Evolutionary conservation across 371 early-diverging fungal genomes (phyloP).

Genomic region (Apophysomyces trapeziformis): DNA sequence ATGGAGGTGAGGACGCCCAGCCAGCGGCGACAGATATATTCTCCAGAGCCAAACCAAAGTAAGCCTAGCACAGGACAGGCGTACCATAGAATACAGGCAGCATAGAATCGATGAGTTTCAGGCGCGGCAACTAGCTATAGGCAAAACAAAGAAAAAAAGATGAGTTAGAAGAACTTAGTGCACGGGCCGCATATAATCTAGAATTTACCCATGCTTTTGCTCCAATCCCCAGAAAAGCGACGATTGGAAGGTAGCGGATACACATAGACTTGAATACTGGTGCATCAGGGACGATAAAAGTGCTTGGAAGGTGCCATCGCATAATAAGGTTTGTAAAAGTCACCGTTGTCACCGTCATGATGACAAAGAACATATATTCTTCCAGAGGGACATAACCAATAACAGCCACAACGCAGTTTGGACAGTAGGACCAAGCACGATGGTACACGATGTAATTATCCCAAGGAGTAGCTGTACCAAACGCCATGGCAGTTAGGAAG

Average conservation of each 20-base stretch:
- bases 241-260: slow-evolving; percentile 42
- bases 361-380: slow-evolving; percentile 67
- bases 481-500: slow-evolving; percentile 48
- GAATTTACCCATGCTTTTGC: slow-evolving; percentile 49
- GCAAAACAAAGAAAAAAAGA: neutral
- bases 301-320: slow-evolving; percentile 48
- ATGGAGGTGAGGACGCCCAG: slow-evolving; percentile 35
- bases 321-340: slow-evolving; percentile 47
- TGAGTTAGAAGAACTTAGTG: neutral
- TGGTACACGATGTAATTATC: slow-evolving; percentile 65
- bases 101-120: slow-evolving; percentile 54
- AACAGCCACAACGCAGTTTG: slow-evolving; percentile 52
- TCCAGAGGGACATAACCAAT: slow-evolving; percentile 69
- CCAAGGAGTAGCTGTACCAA: slow-evolving; percentile 65
- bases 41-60: slow-evolving; percentile 60
- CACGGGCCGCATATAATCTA: neutral
- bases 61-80: slow-evolving; percentile 58
- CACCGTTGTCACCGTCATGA: slow-evolving; percentile 60
- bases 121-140: slow-evolving; percentile 39
- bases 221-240: slow-evolving; percentile 30
- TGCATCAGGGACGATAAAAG: slow-evolving; percentile 35
- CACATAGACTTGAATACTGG: slow-evolving; percentile 28
- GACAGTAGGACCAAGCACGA: slow-evolving; percentile 60
- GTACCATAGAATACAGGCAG: slow-evolving; percentile 60
- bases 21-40: slow-evolving; percentile 54